phyloP scores from a whole-genome alignment of 73 alveolate species.

The Breviolum minutum region DNA sequence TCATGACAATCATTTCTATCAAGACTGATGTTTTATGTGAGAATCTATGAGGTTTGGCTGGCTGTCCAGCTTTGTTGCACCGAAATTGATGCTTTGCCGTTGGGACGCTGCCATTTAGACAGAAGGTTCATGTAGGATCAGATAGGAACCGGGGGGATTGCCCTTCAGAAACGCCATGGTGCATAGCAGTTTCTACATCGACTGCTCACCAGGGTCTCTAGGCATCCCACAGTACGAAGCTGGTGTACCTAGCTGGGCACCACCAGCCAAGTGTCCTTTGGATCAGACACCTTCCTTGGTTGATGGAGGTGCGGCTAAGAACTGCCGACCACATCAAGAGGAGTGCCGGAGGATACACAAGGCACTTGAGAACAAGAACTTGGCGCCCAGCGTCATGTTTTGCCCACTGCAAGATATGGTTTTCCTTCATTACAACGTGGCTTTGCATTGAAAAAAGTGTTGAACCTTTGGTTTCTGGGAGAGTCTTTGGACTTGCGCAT shows the following conservation, averaged over 20 bases:
- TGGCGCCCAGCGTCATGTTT: slow-evolving; percentile 40
- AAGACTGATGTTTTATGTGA: too few relatives aligned
- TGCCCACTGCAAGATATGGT: slow-evolving; percentile 60
- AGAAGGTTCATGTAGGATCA: neutral
- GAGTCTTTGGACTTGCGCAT: too few relatives aligned
- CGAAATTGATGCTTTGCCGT: neutral
- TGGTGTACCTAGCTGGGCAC: slow-evolving; percentile 76
- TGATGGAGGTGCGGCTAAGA: slow-evolving; percentile 75
- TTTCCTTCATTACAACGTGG: slow-evolving; percentile 42
- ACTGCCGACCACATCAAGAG: slow-evolving; percentile 64
- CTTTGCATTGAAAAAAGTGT: neutral
- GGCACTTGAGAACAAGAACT: slow-evolving; percentile 44
- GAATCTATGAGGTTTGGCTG: neutral
- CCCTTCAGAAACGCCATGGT: neutral
- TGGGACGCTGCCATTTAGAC: neutral
- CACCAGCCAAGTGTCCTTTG: slow-evolving; percentile 47
- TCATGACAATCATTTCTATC: too few relatives aligned
- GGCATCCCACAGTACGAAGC: slow-evolving; percentile 68
- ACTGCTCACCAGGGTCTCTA: slow-evolving; percentile 48
- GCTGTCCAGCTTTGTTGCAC: neutral
- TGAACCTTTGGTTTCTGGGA: too few relatives aligned
- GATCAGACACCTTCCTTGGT: slow-evolving; percentile 20
- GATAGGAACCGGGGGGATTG: too few relatives aligned
- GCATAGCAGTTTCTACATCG: slow-evolving; percentile 70
- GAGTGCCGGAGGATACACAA: slow-evolving; percentile 72